phyloP scores from a whole-genome alignment of 257 asterid species.

The Forsythia suspensa region DNA sequence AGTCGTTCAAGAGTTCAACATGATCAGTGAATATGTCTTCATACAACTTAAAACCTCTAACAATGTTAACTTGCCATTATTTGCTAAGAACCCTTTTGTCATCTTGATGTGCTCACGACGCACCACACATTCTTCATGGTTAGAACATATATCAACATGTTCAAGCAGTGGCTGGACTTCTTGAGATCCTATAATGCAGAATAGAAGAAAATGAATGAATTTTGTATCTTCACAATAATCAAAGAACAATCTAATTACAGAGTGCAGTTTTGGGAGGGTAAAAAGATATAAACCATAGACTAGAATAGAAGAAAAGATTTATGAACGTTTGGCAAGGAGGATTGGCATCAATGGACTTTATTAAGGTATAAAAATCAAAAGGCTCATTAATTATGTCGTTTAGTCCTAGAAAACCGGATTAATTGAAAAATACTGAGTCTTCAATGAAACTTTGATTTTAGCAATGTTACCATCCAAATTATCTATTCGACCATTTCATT shows the following conservation, averaged over 20 bases:
- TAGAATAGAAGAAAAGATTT: not conserved
- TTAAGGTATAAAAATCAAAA: not conserved
- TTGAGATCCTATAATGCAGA: conserved; percentile 66
- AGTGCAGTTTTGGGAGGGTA: not conserved
- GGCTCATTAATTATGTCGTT: not conserved
- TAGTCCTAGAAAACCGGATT: not conserved
- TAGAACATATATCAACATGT: conserved; percentile 60
- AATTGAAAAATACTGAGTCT: too few species aligned
- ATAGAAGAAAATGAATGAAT: not conserved
- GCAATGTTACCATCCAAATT: too few species aligned
- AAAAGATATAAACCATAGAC: not conserved
- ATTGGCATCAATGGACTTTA: not conserved
- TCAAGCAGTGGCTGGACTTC: conserved; percentile 65
- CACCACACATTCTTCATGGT: conserved; percentile 78
- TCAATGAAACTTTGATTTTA: too few species aligned
- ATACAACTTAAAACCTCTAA: conserved; percentile 86
- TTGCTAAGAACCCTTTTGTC: conserved; percentile 84
- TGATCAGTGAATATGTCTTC: conserved; percentile 70
- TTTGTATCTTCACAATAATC: not conserved
- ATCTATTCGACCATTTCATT: too few species aligned
- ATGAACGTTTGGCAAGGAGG: not conserved
- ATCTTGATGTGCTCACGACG: conserved; percentile 72
- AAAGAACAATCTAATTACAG: not conserved
- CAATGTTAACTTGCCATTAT: conserved; percentile 92
- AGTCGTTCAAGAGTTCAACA: conserved; percentile 73